phyloP scores from a whole-genome alignment of 345 rosid genomes.

The Streptanthus diversifolius region DNA sequence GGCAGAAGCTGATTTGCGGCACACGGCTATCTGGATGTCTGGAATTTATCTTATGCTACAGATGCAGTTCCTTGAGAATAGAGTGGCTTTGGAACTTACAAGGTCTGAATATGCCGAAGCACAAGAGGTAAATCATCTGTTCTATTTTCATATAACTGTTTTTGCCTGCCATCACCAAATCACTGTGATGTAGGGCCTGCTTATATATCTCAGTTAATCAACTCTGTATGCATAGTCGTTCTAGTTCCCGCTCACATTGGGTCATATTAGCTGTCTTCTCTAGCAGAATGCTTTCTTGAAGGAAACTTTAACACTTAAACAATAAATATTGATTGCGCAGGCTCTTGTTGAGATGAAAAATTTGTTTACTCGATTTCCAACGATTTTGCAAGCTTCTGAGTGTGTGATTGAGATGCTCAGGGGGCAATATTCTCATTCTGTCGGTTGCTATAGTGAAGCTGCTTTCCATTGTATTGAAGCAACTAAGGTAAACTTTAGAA shows the following conservation, averaged over 20 bases:
- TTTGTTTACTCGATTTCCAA: conserved; percentile 81
- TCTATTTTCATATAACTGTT: neutral
- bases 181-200: neutral
- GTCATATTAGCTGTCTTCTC: neutral
- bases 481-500: conserved; percentile 53
- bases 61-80: conserved; percentile 97
- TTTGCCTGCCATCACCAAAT: neutral
- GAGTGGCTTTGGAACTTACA: conserved; percentile 93
- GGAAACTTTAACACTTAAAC: neutral
- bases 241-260: conserved; percentile 6
- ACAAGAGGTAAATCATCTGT: conserved; percentile 57
- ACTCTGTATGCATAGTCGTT: neutral
- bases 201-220: neutral
- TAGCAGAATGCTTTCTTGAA: neutral
- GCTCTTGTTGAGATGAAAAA: conserved; percentile 86
- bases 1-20: conserved; percentile 86
- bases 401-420: conserved; percentile 93
- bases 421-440: conserved; percentile 95
- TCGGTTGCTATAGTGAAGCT: conserved; percentile 92
- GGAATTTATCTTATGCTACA: conserved; percentile 83
- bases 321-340: conserved; percentile 41
- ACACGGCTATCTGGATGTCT: conserved; percentile 95
- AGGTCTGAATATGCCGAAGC: conserved; percentile 92
- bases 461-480: conserved; percentile 92
- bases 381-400: conserved; percentile 89